These are phyloP conservation scores for Fusarium gaditjirri DNA, from an alignment of 2,329 filamentous ascomycete species.

Conservation along the genomic window DNA sequence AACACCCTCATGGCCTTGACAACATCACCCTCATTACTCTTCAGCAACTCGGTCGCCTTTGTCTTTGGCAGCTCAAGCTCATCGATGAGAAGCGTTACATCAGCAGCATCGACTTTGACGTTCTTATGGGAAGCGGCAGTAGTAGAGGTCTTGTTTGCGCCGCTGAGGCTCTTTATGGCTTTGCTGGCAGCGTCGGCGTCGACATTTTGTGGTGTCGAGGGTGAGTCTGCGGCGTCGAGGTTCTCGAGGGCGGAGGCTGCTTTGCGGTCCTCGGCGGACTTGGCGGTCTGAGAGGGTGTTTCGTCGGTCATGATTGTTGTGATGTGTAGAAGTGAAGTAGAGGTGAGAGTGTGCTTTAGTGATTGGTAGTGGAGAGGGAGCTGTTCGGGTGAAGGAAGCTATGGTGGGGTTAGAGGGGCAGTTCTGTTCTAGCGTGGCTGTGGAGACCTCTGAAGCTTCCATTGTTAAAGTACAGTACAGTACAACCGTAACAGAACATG, in stretches of 20 bases:
- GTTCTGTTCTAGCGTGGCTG: background rate
- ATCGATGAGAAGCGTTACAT: slow-evolving; percentile 76
- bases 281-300: slow-evolving; percentile 58
- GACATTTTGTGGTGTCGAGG: slow-evolving; percentile 62
- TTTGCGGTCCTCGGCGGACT: slow-evolving; percentile 80
- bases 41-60: slow-evolving; percentile 80
- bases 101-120: slow-evolving; percentile 78
- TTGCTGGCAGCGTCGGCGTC: slow-evolving; percentile 77
- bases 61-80: slow-evolving; percentile 77
- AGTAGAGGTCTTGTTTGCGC: slow-evolving; percentile 43
- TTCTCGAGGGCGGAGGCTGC: slow-evolving; percentile 77
- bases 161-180: slow-evolving; percentile 73
- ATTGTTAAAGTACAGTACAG: background rate
- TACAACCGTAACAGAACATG: background rate
- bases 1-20: slow-evolving; percentile 74
- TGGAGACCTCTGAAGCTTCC: background rate
- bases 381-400: slow-evolving; percentile 18
- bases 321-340: background rate
- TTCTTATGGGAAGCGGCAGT: slow-evolving; percentile 59
- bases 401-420: slow-evolving; percentile 32
- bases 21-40: slow-evolving; percentile 75
- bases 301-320: slow-evolving; percentile 66
- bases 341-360: slow-evolving; percentile 50
- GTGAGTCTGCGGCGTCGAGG: slow-evolving; percentile 66
- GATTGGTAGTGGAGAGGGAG: slow-evolving; percentile 45